phyloP scores from a whole-genome alignment of 768 basidiomycete species.

The Filobasidium floriforme region DNA sequence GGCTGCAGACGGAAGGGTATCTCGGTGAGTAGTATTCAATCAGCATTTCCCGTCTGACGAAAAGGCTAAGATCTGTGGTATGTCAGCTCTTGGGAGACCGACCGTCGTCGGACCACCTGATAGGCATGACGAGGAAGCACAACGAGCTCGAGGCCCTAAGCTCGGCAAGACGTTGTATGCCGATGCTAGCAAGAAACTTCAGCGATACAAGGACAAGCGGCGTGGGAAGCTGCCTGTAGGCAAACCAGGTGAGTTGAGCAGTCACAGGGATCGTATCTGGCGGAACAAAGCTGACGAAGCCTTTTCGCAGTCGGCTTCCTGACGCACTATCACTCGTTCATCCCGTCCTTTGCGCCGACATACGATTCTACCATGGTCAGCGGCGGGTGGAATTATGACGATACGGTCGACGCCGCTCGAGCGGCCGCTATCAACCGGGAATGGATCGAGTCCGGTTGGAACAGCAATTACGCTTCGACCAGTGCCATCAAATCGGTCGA shows the following conservation, averaged over 20 bases:
- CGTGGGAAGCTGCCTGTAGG: background rate
- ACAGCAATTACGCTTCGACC: slow-evolving; percentile 3
- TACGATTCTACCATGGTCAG: slow-evolving; percentile 32
- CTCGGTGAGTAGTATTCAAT: slow-evolving; percentile 6
- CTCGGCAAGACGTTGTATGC: slow-evolving; percentile 4
- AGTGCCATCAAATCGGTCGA: background rate
- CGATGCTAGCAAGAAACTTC: background rate
- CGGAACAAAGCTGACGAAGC: background rate
- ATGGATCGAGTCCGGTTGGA: slow-evolving; percentile 21
- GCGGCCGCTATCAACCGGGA: slow-evolving; percentile 26
- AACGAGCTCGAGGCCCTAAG: slow-evolving; percentile 5
- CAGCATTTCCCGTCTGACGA: background rate
- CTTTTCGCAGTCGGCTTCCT: slow-evolving; percentile 3
- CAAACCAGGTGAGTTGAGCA: background rate
- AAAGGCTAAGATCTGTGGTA: background rate
- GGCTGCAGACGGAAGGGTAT: slow-evolving; percentile 6
- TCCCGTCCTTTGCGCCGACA: slow-evolving; percentile 36
- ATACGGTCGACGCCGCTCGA: slow-evolving; percentile 34
- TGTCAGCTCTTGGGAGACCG: slow-evolving; percentile 2
- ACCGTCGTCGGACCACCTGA: slow-evolving; percentile 1
- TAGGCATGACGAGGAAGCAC: background rate
- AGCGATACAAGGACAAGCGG: background rate
- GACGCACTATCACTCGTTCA: slow-evolving; percentile 22
- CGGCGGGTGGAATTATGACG: slow-evolving; percentile 31
- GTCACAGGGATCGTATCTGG: background rate